Evolutionary conservation across 1,284 basidiomycete species (phyloP).

Genomic region (Sphaerobolus stellatus): DNA sequence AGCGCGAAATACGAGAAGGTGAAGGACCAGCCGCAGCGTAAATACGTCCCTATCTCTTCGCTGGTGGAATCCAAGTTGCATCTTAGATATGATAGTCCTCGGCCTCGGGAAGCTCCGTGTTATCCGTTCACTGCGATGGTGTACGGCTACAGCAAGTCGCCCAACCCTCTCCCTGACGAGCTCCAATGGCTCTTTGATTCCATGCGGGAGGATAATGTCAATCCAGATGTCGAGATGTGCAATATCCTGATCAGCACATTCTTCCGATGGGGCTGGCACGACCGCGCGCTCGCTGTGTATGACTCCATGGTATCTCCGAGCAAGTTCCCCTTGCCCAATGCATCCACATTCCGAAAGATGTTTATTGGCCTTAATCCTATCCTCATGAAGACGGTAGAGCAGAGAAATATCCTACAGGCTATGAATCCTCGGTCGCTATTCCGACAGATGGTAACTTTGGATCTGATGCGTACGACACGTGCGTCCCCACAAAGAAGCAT

Average conservation of each 20-base stretch:
- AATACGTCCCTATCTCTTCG: too few relatives aligned
- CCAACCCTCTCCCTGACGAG: background rate
- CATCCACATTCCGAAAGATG: conserved; percentile 44
- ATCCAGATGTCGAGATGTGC: conserved; percentile 41
- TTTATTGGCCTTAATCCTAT: conserved; percentile 39
- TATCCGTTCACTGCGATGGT: conserved; percentile 8
- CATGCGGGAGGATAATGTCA: conserved; percentile 39
- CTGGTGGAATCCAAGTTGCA: background rate
- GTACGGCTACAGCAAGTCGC: background rate
- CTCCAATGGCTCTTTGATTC: conserved; percentile 30
- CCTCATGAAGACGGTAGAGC: conserved; percentile 18
- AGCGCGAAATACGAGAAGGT: conserved; percentile 22
- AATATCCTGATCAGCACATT: conserved; percentile 47
- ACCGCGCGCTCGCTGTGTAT: conserved; percentile 46
- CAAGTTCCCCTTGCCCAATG: conserved; percentile 36
- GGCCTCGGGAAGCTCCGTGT: background rate
- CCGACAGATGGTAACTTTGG: conserved; percentile 38
- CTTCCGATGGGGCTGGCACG: conserved; percentile 31
- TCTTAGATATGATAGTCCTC: background rate
- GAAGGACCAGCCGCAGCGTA: background rate
- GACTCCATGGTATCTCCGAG: conserved; percentile 25
- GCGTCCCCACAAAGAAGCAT: conserved; percentile 6
- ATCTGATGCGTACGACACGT: conserved; percentile 30
- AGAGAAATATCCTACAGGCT: conserved; percentile 21
- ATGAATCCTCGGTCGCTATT: conserved; percentile 45